Evolutionary conservation across 1,139 yeast genomes (phyloP), one percentile per base, ranked within the genome.

Genomic region (Suhomyces terraborum): DNA sequence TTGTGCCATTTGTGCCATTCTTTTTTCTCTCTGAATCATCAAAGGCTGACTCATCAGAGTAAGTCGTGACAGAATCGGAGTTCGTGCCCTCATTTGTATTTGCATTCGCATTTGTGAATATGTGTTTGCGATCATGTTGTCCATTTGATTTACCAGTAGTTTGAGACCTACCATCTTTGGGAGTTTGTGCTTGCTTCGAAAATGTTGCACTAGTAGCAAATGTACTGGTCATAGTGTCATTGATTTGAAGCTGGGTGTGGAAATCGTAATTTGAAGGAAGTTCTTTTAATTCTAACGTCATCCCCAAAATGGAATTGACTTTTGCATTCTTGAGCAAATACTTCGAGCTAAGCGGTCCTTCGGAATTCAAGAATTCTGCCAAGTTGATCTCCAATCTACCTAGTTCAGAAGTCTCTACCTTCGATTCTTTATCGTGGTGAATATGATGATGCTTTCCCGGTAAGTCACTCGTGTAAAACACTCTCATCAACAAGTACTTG

Each of bases 241-340:
- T 58, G 10, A 71, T 60, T 36, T 64, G 69, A 31, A 70, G 54
- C 43, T 63, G 73, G 10, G 77, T 71, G 49, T 66, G 74, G 58
- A 70, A 72, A 34, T 70, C 75, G 31, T 54, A 57, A 43, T 73
- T 51, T 52, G 74, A 59, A 61, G 74, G 58, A 57, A 76, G 50
- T 74, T 70, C 59, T 62, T 64, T 41, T 67, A 71, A 53, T 10
- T 55, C 62, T 6, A 74, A 55, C 1, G 75, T 65, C 43, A 77
- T 44, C 42, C 77, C 81, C 32, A 88, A 63, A 32, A 89, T 83
- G 4, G 95, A 83, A 59, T 93, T 91, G 17, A 91, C 82, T 52
- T 88, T 88, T 8, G 95, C 84, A 26, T 87, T 78, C 51, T 83
- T 83, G 35, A 91, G 66, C 40, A 91, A 64, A 53, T 85, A 88